Conservation (phyloP, 2,329 filamentous ascomycete genomes). For the Aspergillus glaucus region DNA sequence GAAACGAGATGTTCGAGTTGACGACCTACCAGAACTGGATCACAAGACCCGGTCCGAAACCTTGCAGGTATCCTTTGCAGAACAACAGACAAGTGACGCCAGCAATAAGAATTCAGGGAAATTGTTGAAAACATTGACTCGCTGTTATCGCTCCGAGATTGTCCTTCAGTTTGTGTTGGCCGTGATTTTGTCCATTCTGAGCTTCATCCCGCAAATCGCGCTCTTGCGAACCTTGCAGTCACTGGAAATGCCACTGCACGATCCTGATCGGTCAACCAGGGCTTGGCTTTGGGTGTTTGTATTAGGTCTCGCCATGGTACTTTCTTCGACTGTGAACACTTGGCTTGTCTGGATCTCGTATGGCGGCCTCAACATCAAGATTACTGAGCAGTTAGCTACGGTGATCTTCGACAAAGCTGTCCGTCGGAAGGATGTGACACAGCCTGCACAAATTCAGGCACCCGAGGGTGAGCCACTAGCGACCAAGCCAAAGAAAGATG, state of each 20-base stretch:
- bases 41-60: slow-evolving; percentile 47
- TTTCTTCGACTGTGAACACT: too few species aligned
- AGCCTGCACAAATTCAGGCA: too few species aligned
- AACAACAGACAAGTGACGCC: neutral
- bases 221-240: too few species aligned
- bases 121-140: neutral
- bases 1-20: slow-evolving; percentile 53
- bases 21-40: slow-evolving; percentile 55
- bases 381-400: slow-evolving; percentile 61
- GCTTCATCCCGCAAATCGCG: too few species aligned
- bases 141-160: too few species aligned
- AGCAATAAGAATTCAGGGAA: neutral
- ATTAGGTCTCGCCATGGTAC: neutral
- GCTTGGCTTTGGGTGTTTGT: too few species aligned
- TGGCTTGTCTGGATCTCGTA: slow-evolving; percentile 44
- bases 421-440: too few species aligned
- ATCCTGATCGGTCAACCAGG: too few species aligned
- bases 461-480: too few species aligned
- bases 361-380: slow-evolving; percentile 54
- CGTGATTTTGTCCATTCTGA: too few species aligned
- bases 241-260: too few species aligned
- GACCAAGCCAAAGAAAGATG: neutral
- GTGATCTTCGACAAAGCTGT: slow-evolving; percentile 69
- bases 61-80: slow-evolving; percentile 16
- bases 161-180: too few species aligned